Conservation (phyloP, 768 basidiomycete genomes). For the Polyporus arcularius region DNA sequence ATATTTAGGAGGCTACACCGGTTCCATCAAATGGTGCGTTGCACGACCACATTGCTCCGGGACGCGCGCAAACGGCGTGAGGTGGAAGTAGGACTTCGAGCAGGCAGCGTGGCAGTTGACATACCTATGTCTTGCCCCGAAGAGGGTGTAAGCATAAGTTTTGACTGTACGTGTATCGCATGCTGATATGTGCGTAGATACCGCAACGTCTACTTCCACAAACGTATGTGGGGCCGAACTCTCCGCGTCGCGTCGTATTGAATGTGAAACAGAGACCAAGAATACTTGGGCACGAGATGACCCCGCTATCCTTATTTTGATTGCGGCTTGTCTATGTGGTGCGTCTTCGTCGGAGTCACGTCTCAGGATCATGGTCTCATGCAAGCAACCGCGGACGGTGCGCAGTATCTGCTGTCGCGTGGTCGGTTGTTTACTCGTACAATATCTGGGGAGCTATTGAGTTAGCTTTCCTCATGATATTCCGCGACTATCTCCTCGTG, state of each 20-base stretch:
- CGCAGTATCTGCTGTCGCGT: constrained; percentile 77
- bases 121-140: constrained; percentile 89
- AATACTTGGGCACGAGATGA: constrained; percentile 99
- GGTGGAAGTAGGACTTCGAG: constrained; percentile 81
- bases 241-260: not conserved
- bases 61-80: not conserved
- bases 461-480: constrained; percentile 78
- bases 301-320: constrained; percentile 89
- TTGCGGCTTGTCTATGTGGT: constrained; percentile 79
- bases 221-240: constrained; percentile 58
- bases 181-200: constrained; percentile 49
- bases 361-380: not conserved
- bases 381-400: not conserved
- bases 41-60: not conserved
- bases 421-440: constrained; percentile 84
- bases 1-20: constrained; percentile 80
- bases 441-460: constrained; percentile 54
- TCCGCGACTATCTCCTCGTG: constrained; percentile 83
- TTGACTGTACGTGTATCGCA: not conserved
- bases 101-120: constrained; percentile 95
- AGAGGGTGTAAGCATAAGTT: constrained; percentile 69
- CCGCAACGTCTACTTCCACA: constrained; percentile 97
- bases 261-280: constrained; percentile 74
- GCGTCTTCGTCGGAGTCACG: constrained; percentile 21
- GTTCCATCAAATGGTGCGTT: constrained; percentile 82